Conservation (phyloP, 495 filamentous ascomycete genomes). For the Cercophora scortea region DNA sequence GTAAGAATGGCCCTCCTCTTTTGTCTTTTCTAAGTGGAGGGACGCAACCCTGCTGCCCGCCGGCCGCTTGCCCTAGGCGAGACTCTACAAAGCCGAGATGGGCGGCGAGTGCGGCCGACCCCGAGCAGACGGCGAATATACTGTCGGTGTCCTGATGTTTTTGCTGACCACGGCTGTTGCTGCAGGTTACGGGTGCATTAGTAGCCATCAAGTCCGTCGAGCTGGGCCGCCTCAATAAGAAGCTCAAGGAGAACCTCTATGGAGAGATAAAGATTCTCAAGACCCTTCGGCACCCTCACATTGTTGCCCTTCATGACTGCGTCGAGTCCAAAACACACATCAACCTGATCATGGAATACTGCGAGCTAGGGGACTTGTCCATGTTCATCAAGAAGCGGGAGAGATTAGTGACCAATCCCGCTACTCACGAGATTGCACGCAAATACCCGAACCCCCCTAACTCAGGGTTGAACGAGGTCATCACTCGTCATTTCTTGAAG, state of each 20-base stretch:
- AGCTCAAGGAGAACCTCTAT: conserved; percentile 91
- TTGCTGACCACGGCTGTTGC: conserved; percentile 31
- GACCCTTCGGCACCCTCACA: conserved; percentile 87
- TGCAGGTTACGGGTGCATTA: conserved; percentile 51
- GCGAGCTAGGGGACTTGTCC: conserved; percentile 86
- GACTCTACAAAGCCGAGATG: too few relatives aligned
- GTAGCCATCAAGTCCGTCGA: conserved; percentile 97
- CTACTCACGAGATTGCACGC: conserved; percentile 73
- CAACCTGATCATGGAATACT: conserved; percentile 98
- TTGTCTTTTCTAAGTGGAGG: too few relatives aligned
- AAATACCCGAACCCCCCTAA: conserved; percentile 80
- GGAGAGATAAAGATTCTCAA: conserved; percentile 92
- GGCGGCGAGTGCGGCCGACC: too few relatives aligned
- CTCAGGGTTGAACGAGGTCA: conserved; percentile 84
- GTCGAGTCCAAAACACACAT: conserved; percentile 79
- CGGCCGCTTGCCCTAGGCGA: too few relatives aligned
- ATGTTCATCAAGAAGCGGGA: conserved; percentile 92
- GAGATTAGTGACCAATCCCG: conserved; percentile 62
- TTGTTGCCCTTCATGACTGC: conserved; percentile 91
- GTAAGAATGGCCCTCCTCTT: conserved; percentile 40
- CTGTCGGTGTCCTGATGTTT: too few relatives aligned
- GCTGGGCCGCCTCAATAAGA: conserved; percentile 79
- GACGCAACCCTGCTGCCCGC: too few relatives aligned
- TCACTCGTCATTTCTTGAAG: conserved; percentile 91
- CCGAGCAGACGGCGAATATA: too few relatives aligned